Conservation (phyloP, 805 yeast species). For the Maudiozyma saulgeensis region DNA sequence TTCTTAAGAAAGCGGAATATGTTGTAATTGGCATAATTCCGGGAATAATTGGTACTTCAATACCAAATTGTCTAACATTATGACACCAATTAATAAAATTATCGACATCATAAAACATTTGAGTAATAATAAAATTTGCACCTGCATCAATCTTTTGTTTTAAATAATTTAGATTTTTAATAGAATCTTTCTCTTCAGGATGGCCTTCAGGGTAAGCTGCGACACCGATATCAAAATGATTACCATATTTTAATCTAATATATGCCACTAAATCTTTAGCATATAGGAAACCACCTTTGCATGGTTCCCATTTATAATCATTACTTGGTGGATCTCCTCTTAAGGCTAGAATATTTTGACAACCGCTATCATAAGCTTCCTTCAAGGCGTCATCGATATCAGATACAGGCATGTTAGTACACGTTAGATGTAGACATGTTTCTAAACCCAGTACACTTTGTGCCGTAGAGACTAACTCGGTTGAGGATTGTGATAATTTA, state of each 20-base stretch:
- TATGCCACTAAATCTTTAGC: constrained; percentile 80
- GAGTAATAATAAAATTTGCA: constrained; percentile 88
- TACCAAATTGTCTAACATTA: constrained; percentile 57
- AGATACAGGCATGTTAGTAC: constrained; percentile 83
- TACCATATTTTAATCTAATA: constrained; percentile 69
- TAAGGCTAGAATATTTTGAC: constrained; percentile 88
- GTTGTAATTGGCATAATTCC: constrained; percentile 99
- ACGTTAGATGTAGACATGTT: constrained; percentile 96
- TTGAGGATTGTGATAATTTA: constrained; percentile 59
- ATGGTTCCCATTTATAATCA: constrained; percentile 30
- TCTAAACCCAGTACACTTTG: constrained; percentile 86
- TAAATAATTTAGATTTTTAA: constrained; percentile 45
- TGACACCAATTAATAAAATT: constrained; percentile 76
- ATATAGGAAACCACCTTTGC: constrained; percentile 69
- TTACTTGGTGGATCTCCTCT: constrained; percentile 86
- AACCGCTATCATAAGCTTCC: constrained; percentile 82
- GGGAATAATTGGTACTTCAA: constrained; percentile 82
- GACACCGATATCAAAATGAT: constrained; percentile 88
- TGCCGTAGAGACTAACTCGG: constrained; percentile 85
- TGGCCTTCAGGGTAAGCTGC: constrained; percentile 98
- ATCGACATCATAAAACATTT: constrained; percentile 93
- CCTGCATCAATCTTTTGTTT: constrained; percentile 91
- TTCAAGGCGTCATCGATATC: constrained; percentile 77
- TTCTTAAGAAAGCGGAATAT: constrained; percentile 81
- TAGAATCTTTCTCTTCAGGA: constrained; percentile 62